These are phyloP conservation scores for Musa troglodytarum DNA, from an alignment of 176 grass and related monocot genomes.

Conservation along the genomic window DNA sequence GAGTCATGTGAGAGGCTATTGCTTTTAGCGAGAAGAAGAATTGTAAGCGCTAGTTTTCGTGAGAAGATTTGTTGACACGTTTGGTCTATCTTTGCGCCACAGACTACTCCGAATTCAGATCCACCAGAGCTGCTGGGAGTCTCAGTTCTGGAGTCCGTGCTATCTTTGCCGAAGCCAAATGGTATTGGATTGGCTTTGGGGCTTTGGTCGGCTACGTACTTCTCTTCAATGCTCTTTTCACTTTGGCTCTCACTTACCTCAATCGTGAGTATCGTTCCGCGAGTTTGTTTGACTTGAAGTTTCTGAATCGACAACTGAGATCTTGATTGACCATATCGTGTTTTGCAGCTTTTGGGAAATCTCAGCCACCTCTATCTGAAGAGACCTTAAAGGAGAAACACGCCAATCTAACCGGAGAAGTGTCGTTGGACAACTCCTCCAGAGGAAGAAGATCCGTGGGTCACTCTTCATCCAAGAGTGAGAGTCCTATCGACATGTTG, in stretches of 20 bases:
- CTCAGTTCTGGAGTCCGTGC: constrained; percentile 42
- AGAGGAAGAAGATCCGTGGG: constrained; percentile 26
- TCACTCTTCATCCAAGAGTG: constrained; percentile 1
- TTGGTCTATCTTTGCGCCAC: not conserved
- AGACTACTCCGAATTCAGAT: constrained; percentile 4
- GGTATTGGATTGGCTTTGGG: constrained; percentile 94
- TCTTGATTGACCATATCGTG: not conserved
- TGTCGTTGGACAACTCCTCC: constrained; percentile 17
- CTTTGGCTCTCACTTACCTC: constrained; percentile 54
- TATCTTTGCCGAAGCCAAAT: constrained; percentile 47
- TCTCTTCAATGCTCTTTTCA: constrained; percentile 69
- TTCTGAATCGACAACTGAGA: not conserved
- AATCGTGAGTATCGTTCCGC: constrained; percentile 34
- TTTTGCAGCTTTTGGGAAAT: constrained; percentile 46
- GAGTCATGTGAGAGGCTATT: constrained; percentile 34
- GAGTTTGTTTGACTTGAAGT: not conserved
- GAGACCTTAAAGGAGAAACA: constrained; percentile 50
- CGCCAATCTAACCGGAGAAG: constrained; percentile 53
- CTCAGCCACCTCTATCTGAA: constrained; percentile 50
- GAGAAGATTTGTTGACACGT: constrained; percentile 17
- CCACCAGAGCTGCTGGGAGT: constrained; percentile 33
- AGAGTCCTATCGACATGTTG: not conserved
- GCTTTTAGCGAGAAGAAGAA: not conserved
- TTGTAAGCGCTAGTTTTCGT: not conserved
- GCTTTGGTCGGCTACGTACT: constrained; percentile 59